Percentiles rank a stretch among this genome's conserved stretches.
Conservation (phyloP, 169 alveolate species). For the Babesia sp. region DNA sequence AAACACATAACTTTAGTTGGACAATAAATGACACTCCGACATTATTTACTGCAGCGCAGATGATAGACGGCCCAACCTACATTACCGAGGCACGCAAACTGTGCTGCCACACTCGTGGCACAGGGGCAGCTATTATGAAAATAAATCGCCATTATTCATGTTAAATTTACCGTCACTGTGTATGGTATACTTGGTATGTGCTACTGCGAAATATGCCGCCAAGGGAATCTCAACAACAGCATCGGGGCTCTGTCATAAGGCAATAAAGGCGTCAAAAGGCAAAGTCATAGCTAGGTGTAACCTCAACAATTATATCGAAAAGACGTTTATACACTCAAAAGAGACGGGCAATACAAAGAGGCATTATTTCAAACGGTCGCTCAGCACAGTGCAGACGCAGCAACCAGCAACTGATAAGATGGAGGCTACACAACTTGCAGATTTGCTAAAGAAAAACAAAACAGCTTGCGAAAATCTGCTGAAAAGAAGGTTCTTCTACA, state of each 20-base stretch:
- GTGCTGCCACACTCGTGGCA: too few species aligned
- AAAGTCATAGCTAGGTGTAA: background rate
- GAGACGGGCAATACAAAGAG: background rate
- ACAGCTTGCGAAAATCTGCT: constrained; percentile 85
- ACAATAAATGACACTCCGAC: too few species aligned
- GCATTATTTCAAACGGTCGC: background rate
- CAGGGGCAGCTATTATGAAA: too few species aligned
- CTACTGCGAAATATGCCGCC: constrained; percentile 21
- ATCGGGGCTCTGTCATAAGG: background rate
- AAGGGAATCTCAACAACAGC: background rate
- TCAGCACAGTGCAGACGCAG: background rate
- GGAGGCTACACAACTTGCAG: constrained; percentile 49
- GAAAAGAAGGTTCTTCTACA: constrained; percentile 89
- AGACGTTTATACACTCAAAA: background rate
- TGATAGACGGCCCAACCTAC: too few species aligned
- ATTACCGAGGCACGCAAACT: too few species aligned
- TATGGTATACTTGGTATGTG: constrained; percentile 38
- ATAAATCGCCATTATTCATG: constrained; percentile 21
- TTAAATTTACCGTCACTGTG: constrained; percentile 33
- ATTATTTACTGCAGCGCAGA: too few species aligned
- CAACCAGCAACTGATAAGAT: background rate
- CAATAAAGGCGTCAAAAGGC: background rate
- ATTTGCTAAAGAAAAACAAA: constrained; percentile 50
- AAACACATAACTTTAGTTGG: too few species aligned
- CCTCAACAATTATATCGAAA: background rate